phyloP scores from a whole-genome alignment of 2,329 filamentous ascomycete genomes.

The Exserohilum rostratum region DNA sequence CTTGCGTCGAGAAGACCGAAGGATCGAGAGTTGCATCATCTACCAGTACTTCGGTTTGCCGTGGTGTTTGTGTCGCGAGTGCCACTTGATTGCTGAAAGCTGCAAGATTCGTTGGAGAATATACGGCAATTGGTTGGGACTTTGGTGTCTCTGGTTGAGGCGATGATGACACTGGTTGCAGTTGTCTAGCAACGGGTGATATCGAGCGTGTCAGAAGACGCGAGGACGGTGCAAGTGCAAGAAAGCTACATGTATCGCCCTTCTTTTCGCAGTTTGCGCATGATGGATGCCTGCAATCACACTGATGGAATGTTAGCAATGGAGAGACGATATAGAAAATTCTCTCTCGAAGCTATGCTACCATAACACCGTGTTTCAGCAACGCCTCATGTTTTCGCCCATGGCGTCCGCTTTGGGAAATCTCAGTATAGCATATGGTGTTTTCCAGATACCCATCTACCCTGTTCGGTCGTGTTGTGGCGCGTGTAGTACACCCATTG shows the following conservation, averaged over 20 bases:
- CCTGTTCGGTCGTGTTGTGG: not conserved
- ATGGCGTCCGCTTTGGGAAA: too few relatives aligned
- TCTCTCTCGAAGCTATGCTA: conserved; percentile 34
- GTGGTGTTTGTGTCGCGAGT: conserved; percentile 13
- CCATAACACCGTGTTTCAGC: not conserved
- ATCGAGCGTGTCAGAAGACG: conserved; percentile 26
- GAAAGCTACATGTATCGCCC: conserved; percentile 42
- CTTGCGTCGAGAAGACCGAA: not conserved
- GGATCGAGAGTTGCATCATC: conserved; percentile 5
- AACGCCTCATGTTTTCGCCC: not conserved
- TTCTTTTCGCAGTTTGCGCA: conserved; percentile 44
- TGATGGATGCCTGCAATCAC: conserved; percentile 40
- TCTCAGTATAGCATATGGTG: not conserved
- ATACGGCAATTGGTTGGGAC: not conserved
- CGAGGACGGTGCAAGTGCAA: conserved; percentile 40
- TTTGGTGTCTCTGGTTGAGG: conserved; percentile 6
- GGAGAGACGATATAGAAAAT: not conserved
- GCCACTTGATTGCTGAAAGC: conserved; percentile 13
- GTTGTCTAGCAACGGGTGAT: conserved; percentile 13
- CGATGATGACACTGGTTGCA: conserved; percentile 2
- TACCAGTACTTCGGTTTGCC: conserved; percentile 15
- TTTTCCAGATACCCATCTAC: not conserved
- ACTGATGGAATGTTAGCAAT: conserved; percentile 32
- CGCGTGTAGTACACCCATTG: not conserved
- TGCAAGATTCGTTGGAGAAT: conserved; percentile 8